Base-by-base conservation (phyloP, 2,329 filamentous ascomycete genomes). In the Xylariaceae sp. region DNA sequence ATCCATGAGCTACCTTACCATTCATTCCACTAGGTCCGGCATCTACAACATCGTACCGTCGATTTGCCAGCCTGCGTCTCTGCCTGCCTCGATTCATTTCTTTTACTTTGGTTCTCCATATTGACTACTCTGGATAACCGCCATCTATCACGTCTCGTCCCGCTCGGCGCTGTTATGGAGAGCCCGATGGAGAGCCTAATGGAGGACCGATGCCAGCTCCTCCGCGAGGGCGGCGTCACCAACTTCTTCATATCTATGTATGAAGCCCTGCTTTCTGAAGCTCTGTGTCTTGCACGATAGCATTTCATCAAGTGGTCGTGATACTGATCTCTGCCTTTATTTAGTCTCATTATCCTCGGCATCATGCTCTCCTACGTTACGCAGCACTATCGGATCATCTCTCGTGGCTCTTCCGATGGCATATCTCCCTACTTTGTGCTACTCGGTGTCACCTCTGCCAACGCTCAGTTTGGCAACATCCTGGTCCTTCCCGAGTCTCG, bases 351-450 rank as follows among this genome's bases (percentile, higher is more conserved):
- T 59, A 77, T 97, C 54, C 66, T 95, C 60, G 92, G 92, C 49
- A 91, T 97, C 61, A 76, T 96, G 54, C 73, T 95, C 51, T 97
- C 92, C 32, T 99, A 99, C 72, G 79, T 97, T 2, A 94, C 94
- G 1, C 94, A 99, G 67, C 92, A 97, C 71, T 81, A 87, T 68
- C 90, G 94, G 63, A 97, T 99, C 70, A 89, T 96, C 59, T 76
- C 81, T 38, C 83, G 90, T 48, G 82, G 85, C 53, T 94, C 89
- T 12, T 95, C 92, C 18, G 92, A 95, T 68, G 94, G 94, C 54
- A 91, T 99, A 54, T 96, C 91, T 30, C 92, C 94, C 9, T 94
- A 92, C 70, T 99, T 96, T 66, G 85, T 99, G 56, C 81, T 97
- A 2, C 82, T 99, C n/a, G 94, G 94, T 52, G 89, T 88, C 22